Conservation (phyloP, 2,329 filamentous ascomycete genomes). For the Fusarium chlamydosporum region DNA sequence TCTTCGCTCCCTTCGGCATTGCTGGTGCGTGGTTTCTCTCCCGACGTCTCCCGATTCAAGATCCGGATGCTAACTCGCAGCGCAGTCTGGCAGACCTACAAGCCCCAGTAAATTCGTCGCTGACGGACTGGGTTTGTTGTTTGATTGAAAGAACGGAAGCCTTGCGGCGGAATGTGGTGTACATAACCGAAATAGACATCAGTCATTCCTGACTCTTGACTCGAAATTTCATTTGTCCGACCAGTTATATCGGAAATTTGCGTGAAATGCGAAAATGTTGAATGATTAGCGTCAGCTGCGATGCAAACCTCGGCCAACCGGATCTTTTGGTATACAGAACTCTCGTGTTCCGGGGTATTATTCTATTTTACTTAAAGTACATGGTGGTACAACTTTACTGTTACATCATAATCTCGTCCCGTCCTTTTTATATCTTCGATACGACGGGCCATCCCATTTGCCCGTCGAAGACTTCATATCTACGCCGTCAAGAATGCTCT, state of each 20-base stretch:
- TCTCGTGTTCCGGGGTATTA: slow-evolving; percentile 43
- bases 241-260: neutral
- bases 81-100: slow-evolving; percentile 65
- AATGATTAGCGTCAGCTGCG: slow-evolving; percentile 4
- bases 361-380: slow-evolving; percentile 42
- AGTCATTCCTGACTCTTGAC: slow-evolving; percentile 49
- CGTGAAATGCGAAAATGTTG: slow-evolving; percentile 15
- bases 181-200: slow-evolving; percentile 56
- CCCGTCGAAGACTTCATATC: slow-evolving; percentile 51
- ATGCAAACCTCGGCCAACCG: slow-evolving; percentile 2
- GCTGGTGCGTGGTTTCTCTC: slow-evolving; percentile 64
- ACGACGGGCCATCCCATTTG: slow-evolving; percentile 45
- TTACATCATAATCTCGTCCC: slow-evolving; percentile 51
- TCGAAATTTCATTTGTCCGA: slow-evolving; percentile 48
- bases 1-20: slow-evolving; percentile 74
- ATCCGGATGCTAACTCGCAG: slow-evolving; percentile 41
- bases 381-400: slow-evolving; percentile 47
- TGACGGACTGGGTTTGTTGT: slow-evolving; percentile 27
- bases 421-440: slow-evolving; percentile 50
- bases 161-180: slow-evolving; percentile 50
- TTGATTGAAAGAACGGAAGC: slow-evolving; percentile 43
- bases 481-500: slow-evolving; percentile 57
- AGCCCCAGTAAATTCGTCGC: slow-evolving; percentile 54
- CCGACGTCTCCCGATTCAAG: slow-evolving; percentile 17
- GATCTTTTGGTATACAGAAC: slow-evolving; percentile 32